Conservation (phyloP, 805 yeast genomes). For the Hanseniaspora guilliermondii region DNA sequence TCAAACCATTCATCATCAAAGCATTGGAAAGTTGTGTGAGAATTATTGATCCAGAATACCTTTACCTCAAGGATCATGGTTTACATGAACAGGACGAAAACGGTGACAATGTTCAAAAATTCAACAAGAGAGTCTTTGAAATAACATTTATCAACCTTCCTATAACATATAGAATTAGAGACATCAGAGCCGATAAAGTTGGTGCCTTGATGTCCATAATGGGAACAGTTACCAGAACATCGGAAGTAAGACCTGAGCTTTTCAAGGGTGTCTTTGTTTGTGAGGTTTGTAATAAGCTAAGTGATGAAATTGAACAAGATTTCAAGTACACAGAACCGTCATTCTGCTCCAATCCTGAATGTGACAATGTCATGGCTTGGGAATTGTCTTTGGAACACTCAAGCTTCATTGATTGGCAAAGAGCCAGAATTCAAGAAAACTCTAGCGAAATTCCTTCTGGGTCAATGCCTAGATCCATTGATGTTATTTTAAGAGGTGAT, state of each 20-base stretch:
- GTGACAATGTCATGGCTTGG: constrained; percentile 81
- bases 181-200: constrained; percentile 75
- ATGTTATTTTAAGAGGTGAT: constrained; percentile 87
- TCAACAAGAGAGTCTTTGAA: constrained; percentile 55
- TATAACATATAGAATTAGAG: constrained; percentile 70
- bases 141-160: constrained; percentile 83
- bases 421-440: constrained; percentile 88
- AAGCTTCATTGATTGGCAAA: constrained; percentile 85
- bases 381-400: constrained; percentile 71
- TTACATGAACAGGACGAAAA: constrained; percentile 18
- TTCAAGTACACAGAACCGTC: constrained; percentile 93
- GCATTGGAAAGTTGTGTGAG: constrained; percentile 66
- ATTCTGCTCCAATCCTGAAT: constrained; percentile 74
- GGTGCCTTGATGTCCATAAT: constrained; percentile 76
- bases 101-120: constrained; percentile 28
- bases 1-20: constrained; percentile 67
- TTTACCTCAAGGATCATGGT: constrained; percentile 20
- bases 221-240: constrained; percentile 90
- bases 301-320: constrained; percentile 82
- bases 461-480: constrained; percentile 86
- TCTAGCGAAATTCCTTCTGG: constrained; percentile 98
- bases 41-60: constrained; percentile 48
- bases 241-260: constrained; percentile 87
- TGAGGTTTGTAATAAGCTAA: constrained; percentile 54
- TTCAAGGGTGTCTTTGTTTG: constrained; percentile 79